Evolutionary conservation across 2,329 filamentous ascomycete species (phyloP), one percentile per base, ranked within the genome.

Genomic region (Penicillium italicum): DNA sequence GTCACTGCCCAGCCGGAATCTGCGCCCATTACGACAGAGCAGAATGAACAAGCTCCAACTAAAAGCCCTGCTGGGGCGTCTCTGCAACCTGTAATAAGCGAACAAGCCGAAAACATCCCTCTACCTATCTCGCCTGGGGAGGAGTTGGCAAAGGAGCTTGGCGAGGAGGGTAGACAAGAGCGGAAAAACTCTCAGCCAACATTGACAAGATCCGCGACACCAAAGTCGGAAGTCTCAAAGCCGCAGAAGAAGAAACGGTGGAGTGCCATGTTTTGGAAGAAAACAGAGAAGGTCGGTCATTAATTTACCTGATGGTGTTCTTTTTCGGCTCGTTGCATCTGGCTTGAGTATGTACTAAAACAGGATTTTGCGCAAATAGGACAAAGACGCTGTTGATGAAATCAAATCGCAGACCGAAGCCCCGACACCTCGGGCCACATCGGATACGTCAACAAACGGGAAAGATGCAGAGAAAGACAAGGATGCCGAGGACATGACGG

Each of bases 401-500:
- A 53, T 53, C 18, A 53, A 53, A 24, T 38, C 45, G 8, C 46
- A 53, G 24, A n/a, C 47, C 22, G 40, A 64, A 48, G 24, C 26
- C 16, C 12, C 53, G 18, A 42, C 44, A 24, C 24, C 54, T 33
- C 37, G 47, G 0, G 55, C 41, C 16, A 40, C 48, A 34, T 52
- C 45, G 30, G 41, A 43, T 37, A 54, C 63, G 59, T 75, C 59
- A 54, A 79, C 30, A 10, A 48, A 54, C 8, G 50, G 20, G 5
- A 31, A 56, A 73, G 70, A 82, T 48, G 66, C 72, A n/a, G 72
- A 81, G 56, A 79, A 82, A 63, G 85, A 91, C 67, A 78, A 82
- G 63, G 85, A 90, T 69, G 79, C 86, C 58, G 79, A 84, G 52
- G 94, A 97, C 65, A 84, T 97, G 57, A 84, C 84, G 37, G 81